phyloP scores from a whole-genome alignment of 1,284 basidiomycete species.

The Coniferiporia weirii region DNA sequence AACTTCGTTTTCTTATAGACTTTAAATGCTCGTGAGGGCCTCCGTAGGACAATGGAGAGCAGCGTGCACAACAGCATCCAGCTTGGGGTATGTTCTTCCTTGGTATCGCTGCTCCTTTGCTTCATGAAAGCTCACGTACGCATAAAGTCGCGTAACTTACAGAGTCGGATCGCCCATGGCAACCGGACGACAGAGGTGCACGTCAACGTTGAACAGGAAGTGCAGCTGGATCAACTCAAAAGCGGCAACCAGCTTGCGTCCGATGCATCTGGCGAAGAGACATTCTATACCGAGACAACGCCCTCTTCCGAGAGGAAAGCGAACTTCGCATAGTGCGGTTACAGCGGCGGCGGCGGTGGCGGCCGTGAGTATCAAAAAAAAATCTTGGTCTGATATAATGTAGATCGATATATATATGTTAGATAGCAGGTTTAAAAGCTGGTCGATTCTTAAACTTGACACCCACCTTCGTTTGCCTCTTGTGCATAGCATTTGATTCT shows the following conservation, averaged over 20 bases:
- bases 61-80: conserved; percentile 13
- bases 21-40: conserved; percentile 13
- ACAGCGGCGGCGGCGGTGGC: not conserved
- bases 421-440: conserved; percentile 2
- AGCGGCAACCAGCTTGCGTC: conserved; percentile 1
- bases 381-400: not conserved
- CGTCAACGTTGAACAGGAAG: conserved; percentile 15
- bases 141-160: conserved; percentile 5
- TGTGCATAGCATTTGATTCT: not conserved
- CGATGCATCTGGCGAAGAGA: conserved; percentile 3
- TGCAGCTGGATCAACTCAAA: conserved; percentile 9
- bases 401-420: conserved; percentile 1
- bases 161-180: conserved; percentile 1
- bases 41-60: conserved; percentile 15
- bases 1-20: conserved; percentile 7
- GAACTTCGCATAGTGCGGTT: conserved; percentile 6
- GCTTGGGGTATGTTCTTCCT: not conserved
- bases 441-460: not conserved
- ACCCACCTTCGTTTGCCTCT: not conserved
- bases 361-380: not conserved
- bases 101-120: not conserved
- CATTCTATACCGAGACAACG: conserved; percentile 5
- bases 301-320: conserved; percentile 9
- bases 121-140: not conserved
- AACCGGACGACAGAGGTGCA: conserved; percentile 13